Evolutionary conservation across 805 yeast genomes (phyloP).

Genomic region (Yarrowia sp.): DNA sequence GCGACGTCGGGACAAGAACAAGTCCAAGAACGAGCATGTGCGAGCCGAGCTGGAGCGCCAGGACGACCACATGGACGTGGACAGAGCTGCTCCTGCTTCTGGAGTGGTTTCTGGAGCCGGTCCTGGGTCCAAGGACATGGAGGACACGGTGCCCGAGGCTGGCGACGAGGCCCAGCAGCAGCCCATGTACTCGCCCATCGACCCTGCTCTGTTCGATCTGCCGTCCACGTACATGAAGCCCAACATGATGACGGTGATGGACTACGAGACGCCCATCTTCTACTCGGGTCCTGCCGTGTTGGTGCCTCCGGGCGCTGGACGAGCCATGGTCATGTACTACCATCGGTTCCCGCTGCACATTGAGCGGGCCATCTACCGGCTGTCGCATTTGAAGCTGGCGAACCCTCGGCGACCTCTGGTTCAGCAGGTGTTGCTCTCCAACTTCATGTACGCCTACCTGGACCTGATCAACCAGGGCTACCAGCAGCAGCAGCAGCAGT

Average conservation of each 20-base stretch:
- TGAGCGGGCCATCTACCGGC: constrained; percentile 91
- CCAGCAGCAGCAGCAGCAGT: constrained; percentile 48
- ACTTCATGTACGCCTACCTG: constrained; percentile 97
- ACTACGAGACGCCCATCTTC: constrained; percentile 36
- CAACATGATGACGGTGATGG: constrained; percentile 39
- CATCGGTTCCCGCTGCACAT: constrained; percentile 89
- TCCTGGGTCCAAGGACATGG: constrained; percentile 3
- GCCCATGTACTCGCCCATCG: constrained; percentile 37
- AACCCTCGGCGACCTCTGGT: constrained; percentile 89
- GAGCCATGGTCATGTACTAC: constrained; percentile 50
- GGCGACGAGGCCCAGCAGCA: constrained; percentile 5
- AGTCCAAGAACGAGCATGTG: constrained; percentile 33
- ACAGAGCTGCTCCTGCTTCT: neutral
- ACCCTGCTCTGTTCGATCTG: constrained; percentile 26
- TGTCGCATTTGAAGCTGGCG: constrained; percentile 91
- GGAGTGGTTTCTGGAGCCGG: neutral
- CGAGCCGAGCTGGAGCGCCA: constrained; percentile 27
- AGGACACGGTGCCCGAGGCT: constrained; percentile 11
- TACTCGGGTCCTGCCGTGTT: constrained; percentile 35
- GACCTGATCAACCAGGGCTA: constrained; percentile 87
- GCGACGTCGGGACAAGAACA: constrained; percentile 33
- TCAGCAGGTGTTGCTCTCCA: constrained; percentile 91
- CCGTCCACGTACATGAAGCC: constrained; percentile 33
- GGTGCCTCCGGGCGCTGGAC: constrained; percentile 31
- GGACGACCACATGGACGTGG: constrained; percentile 27